These are phyloP conservation scores for Phyllostachys edulis DNA, from an alignment of 176 grass and related monocot species.

Conservation along the genomic window DNA sequence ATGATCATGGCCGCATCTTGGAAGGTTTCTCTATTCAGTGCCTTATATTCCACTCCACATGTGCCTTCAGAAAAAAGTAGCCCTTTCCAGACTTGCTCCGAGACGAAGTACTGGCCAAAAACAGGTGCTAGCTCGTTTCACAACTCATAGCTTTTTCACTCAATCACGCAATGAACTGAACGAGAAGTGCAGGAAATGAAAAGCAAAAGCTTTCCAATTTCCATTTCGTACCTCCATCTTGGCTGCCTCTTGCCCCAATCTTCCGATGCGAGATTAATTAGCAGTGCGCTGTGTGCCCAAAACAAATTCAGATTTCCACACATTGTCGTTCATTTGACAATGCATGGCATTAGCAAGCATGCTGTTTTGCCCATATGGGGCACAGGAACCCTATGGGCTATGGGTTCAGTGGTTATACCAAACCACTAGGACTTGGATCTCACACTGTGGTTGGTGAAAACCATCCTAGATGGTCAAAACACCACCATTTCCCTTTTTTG, in stretches of 20 bases:
- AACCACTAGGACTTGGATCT: conserved; percentile 25
- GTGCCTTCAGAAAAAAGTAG: neutral
- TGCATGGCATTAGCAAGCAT: neutral
- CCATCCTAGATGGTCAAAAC: neutral
- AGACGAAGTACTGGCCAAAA: neutral
- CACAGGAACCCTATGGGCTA: conserved; percentile 33
- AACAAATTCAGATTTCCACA: neutral
- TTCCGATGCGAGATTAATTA: neutral
- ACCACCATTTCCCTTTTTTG: neutral
- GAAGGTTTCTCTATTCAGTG: conserved; percentile 26
- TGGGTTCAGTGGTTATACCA: conserved; percentile 33
- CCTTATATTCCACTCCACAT: conserved; percentile 31
- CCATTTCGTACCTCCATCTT: neutral
- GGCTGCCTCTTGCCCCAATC: conserved; percentile 16
- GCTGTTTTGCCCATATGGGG: conserved; percentile 43
- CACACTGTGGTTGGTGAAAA: conserved; percentile 16
- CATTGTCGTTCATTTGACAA: neutral
- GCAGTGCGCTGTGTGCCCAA: neutral
- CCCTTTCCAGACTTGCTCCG: conserved; percentile 2
- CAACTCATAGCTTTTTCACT: neutral
- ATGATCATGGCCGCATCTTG: conserved; percentile 25
- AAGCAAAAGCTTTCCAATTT: neutral
- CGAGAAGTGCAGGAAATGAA: conserved; percentile 1
- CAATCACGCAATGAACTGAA: neutral
- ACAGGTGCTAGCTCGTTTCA: neutral